Conservation (phyloP, 1,284 basidiomycete genomes). For the Fomitiporia mediterranea region DNA sequence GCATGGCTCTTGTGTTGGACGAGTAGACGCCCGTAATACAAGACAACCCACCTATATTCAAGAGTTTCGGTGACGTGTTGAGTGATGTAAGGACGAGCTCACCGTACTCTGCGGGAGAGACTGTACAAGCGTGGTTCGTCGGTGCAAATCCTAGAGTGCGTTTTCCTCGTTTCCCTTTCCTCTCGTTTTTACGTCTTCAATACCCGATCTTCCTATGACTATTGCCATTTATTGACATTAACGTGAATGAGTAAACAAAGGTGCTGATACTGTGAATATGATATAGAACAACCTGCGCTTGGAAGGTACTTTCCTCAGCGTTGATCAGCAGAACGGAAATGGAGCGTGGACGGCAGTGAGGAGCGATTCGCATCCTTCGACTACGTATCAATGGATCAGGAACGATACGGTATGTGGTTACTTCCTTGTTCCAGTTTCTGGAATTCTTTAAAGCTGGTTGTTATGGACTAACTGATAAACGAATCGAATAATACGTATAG, state of each 20-base stretch:
- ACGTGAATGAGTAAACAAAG: not conserved
- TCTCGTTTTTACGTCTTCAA: not conserved
- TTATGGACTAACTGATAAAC: not conserved
- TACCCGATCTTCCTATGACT: too few species aligned
- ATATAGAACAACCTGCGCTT: conserved; percentile 71
- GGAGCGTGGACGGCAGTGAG: conserved; percentile 55
- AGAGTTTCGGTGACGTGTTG: conserved; percentile 62
- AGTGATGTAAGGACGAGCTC: conserved; percentile 49
- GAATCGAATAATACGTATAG: conserved; percentile 28
- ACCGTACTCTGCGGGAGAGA: conserved; percentile 53
- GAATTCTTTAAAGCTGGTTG: not conserved
- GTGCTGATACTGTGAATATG: not conserved
- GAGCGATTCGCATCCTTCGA: conserved; percentile 80
- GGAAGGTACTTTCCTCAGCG: conserved; percentile 67
- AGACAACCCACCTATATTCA: conserved; percentile 52
- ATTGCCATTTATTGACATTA: too few species aligned
- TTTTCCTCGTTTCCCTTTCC: conserved; percentile 6
- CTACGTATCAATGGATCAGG: conserved; percentile 64
- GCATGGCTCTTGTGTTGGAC: too few species aligned
- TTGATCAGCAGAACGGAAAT: conserved; percentile 50
- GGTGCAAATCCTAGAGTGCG: conserved; percentile 75
- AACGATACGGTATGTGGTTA: conserved; percentile 43
- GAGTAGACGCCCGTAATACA: conserved; percentile 56
- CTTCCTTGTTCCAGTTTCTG: not conserved
- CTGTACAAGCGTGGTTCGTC: conserved; percentile 61